phyloP scores from a whole-genome alignment of 23 red algal genomes.

The Porphyridium purpureum region DNA sequence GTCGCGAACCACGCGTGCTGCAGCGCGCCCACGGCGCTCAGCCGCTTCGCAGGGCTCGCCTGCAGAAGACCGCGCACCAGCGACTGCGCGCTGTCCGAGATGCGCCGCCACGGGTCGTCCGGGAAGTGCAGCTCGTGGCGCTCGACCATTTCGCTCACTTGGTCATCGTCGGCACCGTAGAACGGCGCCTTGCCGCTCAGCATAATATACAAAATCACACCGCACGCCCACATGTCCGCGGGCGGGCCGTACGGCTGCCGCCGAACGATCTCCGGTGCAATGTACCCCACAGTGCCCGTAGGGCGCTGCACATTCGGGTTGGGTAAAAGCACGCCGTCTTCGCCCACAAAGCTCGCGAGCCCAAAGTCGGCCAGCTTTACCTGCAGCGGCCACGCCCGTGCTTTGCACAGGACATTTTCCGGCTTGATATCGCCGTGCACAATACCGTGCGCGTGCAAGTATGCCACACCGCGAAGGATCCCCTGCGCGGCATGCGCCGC shows the following conservation, averaged over 20 bases:
- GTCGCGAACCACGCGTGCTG: constrained; percentile 44
- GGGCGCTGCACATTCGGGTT: constrained; percentile 27
- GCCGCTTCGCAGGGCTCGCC: constrained; percentile 23
- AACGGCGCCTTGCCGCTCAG: constrained; percentile 69
- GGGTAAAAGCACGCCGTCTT: constrained; percentile 32
- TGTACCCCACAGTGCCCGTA: constrained; percentile 63
- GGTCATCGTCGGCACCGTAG: constrained; percentile 14
- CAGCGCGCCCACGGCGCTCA: constrained; percentile 27
- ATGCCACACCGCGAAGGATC: constrained; percentile 61
- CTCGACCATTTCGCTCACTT: constrained; percentile 29
- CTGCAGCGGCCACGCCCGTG: constrained; percentile 36
- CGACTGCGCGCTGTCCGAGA: constrained; percentile 45
- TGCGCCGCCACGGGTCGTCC: constrained; percentile 12
- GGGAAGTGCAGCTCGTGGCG: constrained; percentile 26
- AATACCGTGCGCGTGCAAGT: constrained; percentile 54
- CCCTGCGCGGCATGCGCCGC: constrained; percentile 40
- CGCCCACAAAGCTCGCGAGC: constrained; percentile 19
- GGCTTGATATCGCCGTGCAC: constrained; percentile 78
- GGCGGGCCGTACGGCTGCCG: constrained; percentile 55
- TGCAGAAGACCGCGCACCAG: constrained; percentile 59
- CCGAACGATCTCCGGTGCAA: constrained; percentile 63
- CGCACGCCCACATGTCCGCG: constrained; percentile 81
- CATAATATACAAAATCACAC: constrained; percentile 83
- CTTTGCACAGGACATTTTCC: constrained; percentile 26
- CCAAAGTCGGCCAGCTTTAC: constrained; percentile 64